Percentiles rank a stretch among this genome's conserved stretches.
phyloP scores from a whole-genome alignment of 2,329 filamentous ascomycete species.

The Trichoderma afroharzianum region DNA sequence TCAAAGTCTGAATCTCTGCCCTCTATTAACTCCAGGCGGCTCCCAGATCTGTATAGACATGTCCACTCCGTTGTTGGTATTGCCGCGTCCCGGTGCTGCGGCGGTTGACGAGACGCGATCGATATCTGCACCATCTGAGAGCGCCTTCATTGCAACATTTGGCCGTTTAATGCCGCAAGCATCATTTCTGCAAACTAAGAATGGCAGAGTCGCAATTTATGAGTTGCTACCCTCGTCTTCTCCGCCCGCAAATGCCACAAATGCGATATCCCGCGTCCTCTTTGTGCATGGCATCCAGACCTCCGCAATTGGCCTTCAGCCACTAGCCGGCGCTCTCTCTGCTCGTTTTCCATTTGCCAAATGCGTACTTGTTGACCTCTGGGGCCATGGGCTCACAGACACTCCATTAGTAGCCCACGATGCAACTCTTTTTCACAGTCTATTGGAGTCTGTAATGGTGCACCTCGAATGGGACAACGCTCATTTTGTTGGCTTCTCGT shows the following conservation, averaged over 20 bases:
- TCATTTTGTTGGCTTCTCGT: neutral
- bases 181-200: neutral
- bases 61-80: neutral
- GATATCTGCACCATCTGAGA: neutral
- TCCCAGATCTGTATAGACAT: neutral
- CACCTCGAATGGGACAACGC: neutral
- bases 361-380: conserved; percentile 4
- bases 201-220: neutral
- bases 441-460: neutral
- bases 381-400: conserved; percentile 12
- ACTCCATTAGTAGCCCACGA: neutral
- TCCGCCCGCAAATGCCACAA: neutral
- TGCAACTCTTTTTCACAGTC: neutral
- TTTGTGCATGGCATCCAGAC: conserved; percentile 6
- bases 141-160: neutral
- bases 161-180: neutral
- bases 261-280: neutral
- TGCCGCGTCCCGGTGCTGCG: neutral
- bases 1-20: neutral
- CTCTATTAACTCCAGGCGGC: neutral
- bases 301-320: neutral
- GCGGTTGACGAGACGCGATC: neutral
- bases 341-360: neutral
- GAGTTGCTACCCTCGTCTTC: neutral
- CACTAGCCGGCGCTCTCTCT: neutral